These are phyloP conservation scores for Oropetium thomaeum DNA, from an alignment of 176 grass and related monocot genomes.

Conservation along the genomic window DNA sequence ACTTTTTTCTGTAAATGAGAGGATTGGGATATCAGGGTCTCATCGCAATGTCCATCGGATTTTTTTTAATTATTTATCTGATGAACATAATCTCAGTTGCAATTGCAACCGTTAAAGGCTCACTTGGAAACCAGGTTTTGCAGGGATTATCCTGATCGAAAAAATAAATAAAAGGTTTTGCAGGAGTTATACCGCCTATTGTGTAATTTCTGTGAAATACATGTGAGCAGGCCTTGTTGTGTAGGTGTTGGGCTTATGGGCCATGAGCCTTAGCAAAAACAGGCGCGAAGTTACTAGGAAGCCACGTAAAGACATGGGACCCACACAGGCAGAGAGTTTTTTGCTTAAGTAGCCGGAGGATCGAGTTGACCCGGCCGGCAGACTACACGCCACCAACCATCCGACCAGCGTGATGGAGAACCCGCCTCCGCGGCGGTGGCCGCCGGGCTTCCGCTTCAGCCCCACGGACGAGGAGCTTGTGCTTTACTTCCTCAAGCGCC, in stretches of 20 bases:
- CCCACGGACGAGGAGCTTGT: constrained; percentile 97
- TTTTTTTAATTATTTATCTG: background rate
- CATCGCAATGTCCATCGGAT: background rate
- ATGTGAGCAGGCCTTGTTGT: background rate
- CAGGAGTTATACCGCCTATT: background rate
- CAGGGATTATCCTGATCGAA: too few species aligned
- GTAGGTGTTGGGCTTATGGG: background rate
- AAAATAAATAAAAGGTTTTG: too few species aligned
- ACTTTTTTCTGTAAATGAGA: background rate
- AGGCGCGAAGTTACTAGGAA: constrained; percentile 32
- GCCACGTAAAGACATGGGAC: background rate
- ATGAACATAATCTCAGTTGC: background rate
- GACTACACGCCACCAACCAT: background rate
- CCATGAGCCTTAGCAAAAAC: background rate
- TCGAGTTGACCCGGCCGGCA: constrained; percentile 34
- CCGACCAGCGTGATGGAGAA: constrained; percentile 24
- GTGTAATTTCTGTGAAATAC: background rate
- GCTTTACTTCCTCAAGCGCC: constrained; percentile 96
- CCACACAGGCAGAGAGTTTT: background rate
- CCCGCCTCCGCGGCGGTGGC: constrained; percentile 47
- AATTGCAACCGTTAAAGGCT: background rate
- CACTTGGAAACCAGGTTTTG: background rate
- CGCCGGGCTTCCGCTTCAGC: constrained; percentile 95
- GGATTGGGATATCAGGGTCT: background rate
- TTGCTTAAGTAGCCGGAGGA: constrained; percentile 1